These are phyloP conservation scores for Linnemannia hyalina DNA, from an alignment of 192 early-diverging fungal species.

Conservation along the genomic window DNA sequence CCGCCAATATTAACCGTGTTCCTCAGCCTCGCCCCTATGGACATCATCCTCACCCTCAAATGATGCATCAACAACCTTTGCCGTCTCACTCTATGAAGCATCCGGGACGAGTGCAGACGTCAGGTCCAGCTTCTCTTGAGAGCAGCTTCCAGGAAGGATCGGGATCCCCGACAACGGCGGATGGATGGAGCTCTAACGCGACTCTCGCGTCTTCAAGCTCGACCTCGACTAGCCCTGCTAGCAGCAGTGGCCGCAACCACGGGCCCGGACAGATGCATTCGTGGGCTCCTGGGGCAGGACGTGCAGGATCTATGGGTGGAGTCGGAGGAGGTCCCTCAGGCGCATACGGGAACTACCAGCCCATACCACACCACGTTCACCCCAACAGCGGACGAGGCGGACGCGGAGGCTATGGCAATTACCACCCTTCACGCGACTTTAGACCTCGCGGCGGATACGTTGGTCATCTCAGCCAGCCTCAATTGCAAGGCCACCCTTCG, in stretches of 20 bases:
- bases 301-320: conserved; percentile 16
- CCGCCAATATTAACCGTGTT: conserved; percentile 37
- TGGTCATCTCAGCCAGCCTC: conserved; percentile 11
- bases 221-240: conserved; percentile 2
- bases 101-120: neutral
- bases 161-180: conserved; percentile 7
- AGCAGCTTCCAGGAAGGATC: conserved; percentile 31
- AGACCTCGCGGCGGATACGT: conserved; percentile 21
- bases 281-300: conserved; percentile 17
- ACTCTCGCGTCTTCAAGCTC: neutral
- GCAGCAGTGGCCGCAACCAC: conserved; percentile 2
- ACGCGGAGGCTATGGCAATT: conserved; percentile 1
- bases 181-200: conserved; percentile 15
- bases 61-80: conserved; percentile 13
- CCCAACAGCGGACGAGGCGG: neutral
- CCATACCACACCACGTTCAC: neutral
- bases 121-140: conserved; percentile 13
- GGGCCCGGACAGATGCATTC: conserved; percentile 4
- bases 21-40: conserved; percentile 39
- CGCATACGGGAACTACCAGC: neutral
- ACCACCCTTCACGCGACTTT: conserved; percentile 12
- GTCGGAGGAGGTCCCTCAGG: conserved; percentile 22
- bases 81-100: conserved; percentile 1
- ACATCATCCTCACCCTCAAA: conserved; percentile 21
- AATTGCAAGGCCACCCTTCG: conserved; percentile 4